A percentile compares a stretch with the other conserved stretches of the same genome.
Conservation (phyloP, 2,329 filamentous ascomycete genomes). For the Curvularia spicifera region DNA sequence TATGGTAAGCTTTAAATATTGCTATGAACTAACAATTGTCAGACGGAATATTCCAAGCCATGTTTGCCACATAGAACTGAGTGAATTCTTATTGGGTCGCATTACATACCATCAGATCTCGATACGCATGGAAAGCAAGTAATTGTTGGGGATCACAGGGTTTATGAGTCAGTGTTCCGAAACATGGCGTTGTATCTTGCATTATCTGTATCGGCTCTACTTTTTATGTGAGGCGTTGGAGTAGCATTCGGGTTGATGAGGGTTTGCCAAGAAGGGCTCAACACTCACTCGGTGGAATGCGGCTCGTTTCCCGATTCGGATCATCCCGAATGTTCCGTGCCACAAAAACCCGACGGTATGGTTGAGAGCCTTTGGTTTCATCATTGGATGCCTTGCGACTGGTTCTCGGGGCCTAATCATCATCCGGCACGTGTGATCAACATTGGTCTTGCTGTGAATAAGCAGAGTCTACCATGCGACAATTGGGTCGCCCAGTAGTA, state of each 20-base stretch:
- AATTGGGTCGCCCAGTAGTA: background rate
- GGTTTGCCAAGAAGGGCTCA: background rate
- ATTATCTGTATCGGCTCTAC: background rate
- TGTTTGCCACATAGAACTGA: background rate
- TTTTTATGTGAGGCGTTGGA: conserved; percentile 44
- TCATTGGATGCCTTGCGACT: background rate
- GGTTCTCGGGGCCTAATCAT: background rate
- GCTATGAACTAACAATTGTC: background rate
- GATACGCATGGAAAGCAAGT: background rate
- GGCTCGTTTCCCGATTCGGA: background rate
- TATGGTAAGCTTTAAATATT: background rate
- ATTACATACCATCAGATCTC: background rate
- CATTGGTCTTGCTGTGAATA: background rate
- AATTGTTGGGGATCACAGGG: background rate
- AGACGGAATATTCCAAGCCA: too few species aligned
- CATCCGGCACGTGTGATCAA: background rate
- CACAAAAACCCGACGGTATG: background rate
- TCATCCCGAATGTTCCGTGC: conserved; percentile 1
- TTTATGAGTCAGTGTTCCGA: background rate
- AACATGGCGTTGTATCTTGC: background rate
- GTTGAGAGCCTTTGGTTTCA: background rate
- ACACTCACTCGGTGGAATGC: conserved; percentile 1
- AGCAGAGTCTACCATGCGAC: background rate
- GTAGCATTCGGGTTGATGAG: conserved; percentile 51
- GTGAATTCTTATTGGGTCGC: background rate